These are phyloP conservation scores for Hypsizygus marmoreus DNA, from an alignment of 768 basidiomycete species.

Conservation along the genomic window DNA sequence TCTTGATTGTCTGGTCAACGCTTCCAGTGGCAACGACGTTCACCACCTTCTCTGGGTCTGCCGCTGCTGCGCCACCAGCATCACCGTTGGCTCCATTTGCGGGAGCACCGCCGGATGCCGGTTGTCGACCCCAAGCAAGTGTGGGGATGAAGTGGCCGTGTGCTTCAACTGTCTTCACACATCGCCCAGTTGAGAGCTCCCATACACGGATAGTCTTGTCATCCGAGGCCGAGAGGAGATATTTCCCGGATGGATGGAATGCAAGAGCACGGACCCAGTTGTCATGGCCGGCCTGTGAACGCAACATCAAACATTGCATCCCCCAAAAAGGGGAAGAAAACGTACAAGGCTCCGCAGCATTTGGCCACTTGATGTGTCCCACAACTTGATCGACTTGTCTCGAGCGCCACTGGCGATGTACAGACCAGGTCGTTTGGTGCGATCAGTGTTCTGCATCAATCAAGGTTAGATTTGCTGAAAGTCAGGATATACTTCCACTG, in stretches of 20 bases:
- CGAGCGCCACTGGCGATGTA: conserved; percentile 84
- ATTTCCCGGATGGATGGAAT: conserved; percentile 90
- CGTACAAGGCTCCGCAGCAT: conserved; percentile 74
- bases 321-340: conserved; percentile 10
- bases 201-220: conserved; percentile 91
- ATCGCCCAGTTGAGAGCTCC: conserved; percentile 85
- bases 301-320: conserved; percentile 4
- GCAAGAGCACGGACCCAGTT: conserved; percentile 89
- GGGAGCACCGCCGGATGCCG: conserved; percentile 40
- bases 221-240: conserved; percentile 87
- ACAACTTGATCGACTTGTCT: conserved; percentile 90
- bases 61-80: conserved; percentile 21
- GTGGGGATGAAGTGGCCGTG: conserved; percentile 84
- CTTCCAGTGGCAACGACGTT: conserved; percentile 73
- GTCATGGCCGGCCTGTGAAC: conserved; percentile 69
- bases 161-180: conserved; percentile 84
- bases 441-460: conserved; percentile 48
- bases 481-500: conserved; percentile 21
- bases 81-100: conserved; percentile 37
- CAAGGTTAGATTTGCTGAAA: conserved; percentile 9
- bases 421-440: conserved; percentile 48
- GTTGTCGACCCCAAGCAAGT: conserved; percentile 76
- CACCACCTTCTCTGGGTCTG: conserved; percentile 58
- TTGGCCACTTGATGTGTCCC: conserved; percentile 86
- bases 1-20: conserved; percentile 67